Base-by-base conservation (phyloP, 73 alveolate species). In the Tetrahymena thermophila region DNA sequence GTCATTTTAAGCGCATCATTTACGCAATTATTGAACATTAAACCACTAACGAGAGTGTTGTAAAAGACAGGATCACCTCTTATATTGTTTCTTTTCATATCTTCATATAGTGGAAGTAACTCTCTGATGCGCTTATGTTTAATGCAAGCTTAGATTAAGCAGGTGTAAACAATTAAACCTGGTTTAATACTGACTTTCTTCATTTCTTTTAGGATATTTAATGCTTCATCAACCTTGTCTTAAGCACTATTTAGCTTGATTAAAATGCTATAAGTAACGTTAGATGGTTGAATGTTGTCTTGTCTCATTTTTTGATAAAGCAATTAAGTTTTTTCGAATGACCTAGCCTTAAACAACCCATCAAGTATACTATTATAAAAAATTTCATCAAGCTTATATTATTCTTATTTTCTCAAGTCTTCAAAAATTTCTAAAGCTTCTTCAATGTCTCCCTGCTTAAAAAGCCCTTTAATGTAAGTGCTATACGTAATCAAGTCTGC, bases 101-200 rank as follows among this genome's bases (percentile, higher is more conserved):
- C 98, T 50, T 97, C 97, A 94, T 96, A 98, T 43, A 97, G 84
- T 84, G 97, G 94, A 35, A 97, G 93, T 7, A 98, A 99, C 37
- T 94, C 97, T 35, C 96, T 96, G 58, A 98, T 96, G 93, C 98
- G 97, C 96, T 97, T 94, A 4, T 98, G 95, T 85, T 98, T 97
- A 94, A 98, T 96, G 96, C 99, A 98, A 23, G 99, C 97, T 95
- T 98, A 96, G 94, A 98, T 96, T 85, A 97, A 93, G 96, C 99
- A 98, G 85, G 99, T 98, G 97, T 97, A 98, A 94, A 98, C 99
- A 31, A 98, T 97, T 93, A 98, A 95, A 38, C 99, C 99, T 38
- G 98, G 98, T 85, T 93, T 97, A 35, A 97, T 96, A 37, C 96
- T 96, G 34, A 96, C 96, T 71, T 96, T 95, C 93, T 98, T 98